These are phyloP conservation scores for Butyriboletus loyo DNA, from an alignment of 768 basidiomycete genomes.

Conservation along the genomic window DNA sequence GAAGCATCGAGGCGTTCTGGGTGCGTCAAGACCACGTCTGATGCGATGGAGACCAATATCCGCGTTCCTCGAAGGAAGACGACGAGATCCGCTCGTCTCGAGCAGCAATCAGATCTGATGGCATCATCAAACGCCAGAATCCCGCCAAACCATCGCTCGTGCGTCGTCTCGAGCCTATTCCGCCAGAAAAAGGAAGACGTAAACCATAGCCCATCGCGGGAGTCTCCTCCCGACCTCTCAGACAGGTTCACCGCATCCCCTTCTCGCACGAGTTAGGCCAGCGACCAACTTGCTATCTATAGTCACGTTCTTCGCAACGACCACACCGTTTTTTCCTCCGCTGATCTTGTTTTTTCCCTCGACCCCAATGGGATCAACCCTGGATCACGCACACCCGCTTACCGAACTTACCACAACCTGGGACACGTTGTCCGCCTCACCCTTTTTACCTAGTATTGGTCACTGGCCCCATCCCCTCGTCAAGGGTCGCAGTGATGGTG, in stretches of 20 bases:
- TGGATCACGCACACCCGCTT: not conserved
- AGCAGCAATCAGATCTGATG: conserved; percentile 4
- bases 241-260: not conserved
- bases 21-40: not conserved
- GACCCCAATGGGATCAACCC: not conserved
- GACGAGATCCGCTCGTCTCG: not conserved
- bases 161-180: not conserved
- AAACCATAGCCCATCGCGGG: not conserved
- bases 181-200: not conserved
- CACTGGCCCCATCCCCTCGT: not conserved
- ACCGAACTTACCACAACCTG: conserved; percentile 1
- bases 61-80: conserved; percentile 11
- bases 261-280: not conserved
- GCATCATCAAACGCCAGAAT: not conserved
- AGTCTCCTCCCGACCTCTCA: not conserved
- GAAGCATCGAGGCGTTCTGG: not conserved
- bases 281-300: not conserved
- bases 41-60: conserved; percentile 4
- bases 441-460: not conserved
- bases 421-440: conserved; percentile 13
- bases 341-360: conserved; percentile 5
- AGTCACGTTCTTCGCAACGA: not conserved
- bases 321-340: not conserved
- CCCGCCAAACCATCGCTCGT: not conserved
- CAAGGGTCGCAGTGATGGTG: conserved; percentile 7